Evolutionary conservation across 495 filamentous ascomycete genomes (phyloP), one percentile per base, ranked within the genome.

Genomic region (Choiromyces venosus): DNA sequence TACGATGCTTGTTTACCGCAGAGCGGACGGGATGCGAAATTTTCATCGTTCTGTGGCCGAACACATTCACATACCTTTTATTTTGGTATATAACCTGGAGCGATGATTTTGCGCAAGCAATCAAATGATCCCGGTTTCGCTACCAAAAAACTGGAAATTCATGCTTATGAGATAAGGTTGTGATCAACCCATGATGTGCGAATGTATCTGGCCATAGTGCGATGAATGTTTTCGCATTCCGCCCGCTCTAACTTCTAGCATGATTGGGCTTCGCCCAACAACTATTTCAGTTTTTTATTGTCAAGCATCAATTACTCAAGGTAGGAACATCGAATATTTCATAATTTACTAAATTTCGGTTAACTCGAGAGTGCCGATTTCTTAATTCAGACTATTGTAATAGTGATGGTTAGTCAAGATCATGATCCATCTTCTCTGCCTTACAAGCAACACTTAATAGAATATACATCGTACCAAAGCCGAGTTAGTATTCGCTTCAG

Each of bases 11-110:
- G 25, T 25, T 61, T 61, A 25, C 52, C 52, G 52, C 52, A 61
- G 52, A 61, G 52, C 52, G 52, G 52, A 61, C 52, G 52, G 52
- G 52, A 61, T 61, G 52, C 52, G 52, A 61, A 61, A 61, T 61
- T 61, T 61, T 61, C 52, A 61, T 61, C 52, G 52, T 61, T 61
- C 52, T 61, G 7, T 61, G 52, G 52, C 52, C 52, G 52, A 61
- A 61, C 52, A 61, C 52, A 61, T 61, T 16, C n/a, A n/a, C 4
- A 16, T n/a, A n/a, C n/a, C n/a, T n/a, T n/a, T n/a, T 0, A 14
- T 56, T n/a, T n/a, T n/a, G n/a, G n/a, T n/a, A n/a, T n/a, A n/a
- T n/a, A n/a, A 29, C n/a, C 46, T 14, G 46, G 29, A 14, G n/a
- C 5, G 1, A 14, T 3, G 2, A 56, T 56, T 4, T 12, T 0